Percentiles rank a stretch among this genome's conserved stretches.
phyloP scores from a whole-genome alignment of 441 rosid species.

The Aquilaria agallochum region DNA sequence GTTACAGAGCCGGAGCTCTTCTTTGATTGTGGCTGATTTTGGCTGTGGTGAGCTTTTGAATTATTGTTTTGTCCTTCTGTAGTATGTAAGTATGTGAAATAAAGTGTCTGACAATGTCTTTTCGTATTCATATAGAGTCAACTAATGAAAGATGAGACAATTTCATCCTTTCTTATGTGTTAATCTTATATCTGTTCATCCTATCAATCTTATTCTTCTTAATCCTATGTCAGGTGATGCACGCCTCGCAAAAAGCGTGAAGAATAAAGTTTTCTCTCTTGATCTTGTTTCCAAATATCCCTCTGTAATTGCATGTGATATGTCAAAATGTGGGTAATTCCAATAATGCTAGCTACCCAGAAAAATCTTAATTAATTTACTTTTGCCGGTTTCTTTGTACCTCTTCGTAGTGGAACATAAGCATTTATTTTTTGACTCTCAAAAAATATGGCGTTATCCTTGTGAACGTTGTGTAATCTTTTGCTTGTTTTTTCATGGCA shows the following conservation, averaged over 20 bases:
- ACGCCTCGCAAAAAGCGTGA: conserved; percentile 66
- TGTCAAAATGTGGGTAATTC: conserved; percentile 58
- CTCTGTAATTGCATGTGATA: conserved; percentile 81
- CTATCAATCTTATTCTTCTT: conserved; percentile 13
- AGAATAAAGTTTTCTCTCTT: conserved; percentile 82
- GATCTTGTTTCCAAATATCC: conserved; percentile 87
- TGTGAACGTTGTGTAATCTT: neutral
- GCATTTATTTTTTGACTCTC: too few relatives aligned
- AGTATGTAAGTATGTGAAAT: neutral
- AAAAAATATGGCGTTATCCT: too few relatives aligned
- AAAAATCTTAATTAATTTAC: too few relatives aligned
- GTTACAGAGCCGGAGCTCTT: conserved; percentile 56
- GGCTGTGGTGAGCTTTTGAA: conserved; percentile 75
- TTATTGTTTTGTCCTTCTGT: conserved; percentile 2
- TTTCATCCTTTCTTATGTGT: neutral
- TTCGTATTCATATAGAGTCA: neutral
- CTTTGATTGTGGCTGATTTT: conserved; percentile 86
- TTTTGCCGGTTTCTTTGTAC: too few relatives aligned
- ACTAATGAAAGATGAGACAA: neutral
- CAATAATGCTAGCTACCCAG: neutral
- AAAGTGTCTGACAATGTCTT: too few relatives aligned
- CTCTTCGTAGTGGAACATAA: too few relatives aligned
- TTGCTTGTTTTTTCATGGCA: conserved; percentile 26
- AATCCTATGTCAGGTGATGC: conserved; percentile 70
- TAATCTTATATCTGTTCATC: neutral